Base-by-base conservation (phyloP, 2,329 filamentous ascomycete species). In the Anthostomella pinea region DNA sequence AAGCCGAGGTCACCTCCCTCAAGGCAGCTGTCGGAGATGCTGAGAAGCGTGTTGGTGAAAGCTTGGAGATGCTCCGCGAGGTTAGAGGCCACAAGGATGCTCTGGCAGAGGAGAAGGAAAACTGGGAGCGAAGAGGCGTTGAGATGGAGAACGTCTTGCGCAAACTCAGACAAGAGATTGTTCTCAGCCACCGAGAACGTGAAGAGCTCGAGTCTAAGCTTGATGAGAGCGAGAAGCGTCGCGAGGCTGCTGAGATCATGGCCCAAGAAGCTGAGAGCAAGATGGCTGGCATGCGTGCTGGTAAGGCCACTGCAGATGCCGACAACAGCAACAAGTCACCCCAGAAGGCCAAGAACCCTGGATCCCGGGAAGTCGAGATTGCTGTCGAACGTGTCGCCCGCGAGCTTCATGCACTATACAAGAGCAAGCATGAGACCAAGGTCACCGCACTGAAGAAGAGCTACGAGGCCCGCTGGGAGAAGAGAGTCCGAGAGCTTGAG, bases 391-490 rank as follows among this genome's bases (percentile, higher is more conserved):
- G 90, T 49, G 89, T 97, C 25, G 90, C 91, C n/a, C 79, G 88
- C 19, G 93, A 98, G 58, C 75, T 98, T 25, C 93, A 98, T 60
- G 76, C 83, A 0, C 75, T 95, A 8, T 98, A 98, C 75, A 97
- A 96, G 69, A 82, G 85, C 58, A 98, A 98, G 68, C 93, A 98
- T 61, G 91, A 97, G 68, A 87, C 83, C 45, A 98, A 98, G 69
- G 91, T 97, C 28, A 79, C 87, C 1, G 91, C 90, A 4, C 73
- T 98, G 48, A 97, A 84, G 67, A 83, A 83, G 65, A 83, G 77
- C 45, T 85, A 97, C 66, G 88, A 96, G 62, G 77, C 78, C 30
- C 82, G 91, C 36, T 93, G 88, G 78, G 88, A 95, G 64, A 94
- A 94, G 72, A 87, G 85, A 56, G 79, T 91, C 38, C 79, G 78